Evolutionary conservation across 106 monocot genomes (phyloP).

Genomic region (Dendrobium officinale): DNA sequence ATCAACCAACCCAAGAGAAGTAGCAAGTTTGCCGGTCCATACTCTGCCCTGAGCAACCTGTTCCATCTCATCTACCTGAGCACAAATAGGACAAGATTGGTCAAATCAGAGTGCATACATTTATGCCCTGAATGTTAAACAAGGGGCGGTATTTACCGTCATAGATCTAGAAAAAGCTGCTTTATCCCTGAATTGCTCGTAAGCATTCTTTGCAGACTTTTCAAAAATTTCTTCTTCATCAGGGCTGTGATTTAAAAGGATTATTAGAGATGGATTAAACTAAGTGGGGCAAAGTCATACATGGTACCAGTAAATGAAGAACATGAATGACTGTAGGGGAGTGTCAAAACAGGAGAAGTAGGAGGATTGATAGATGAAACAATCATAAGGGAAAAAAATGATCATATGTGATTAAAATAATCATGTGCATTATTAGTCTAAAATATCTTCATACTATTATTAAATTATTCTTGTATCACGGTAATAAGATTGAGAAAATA

Average conservation of each 20-base stretch:
- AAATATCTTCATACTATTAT: too few relatives aligned
- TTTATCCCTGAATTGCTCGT: constrained; percentile 75
- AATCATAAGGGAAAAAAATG: too few relatives aligned
- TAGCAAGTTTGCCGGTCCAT: constrained; percentile 83
- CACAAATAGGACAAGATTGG: constrained; percentile 5
- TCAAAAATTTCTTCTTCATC: constrained; percentile 88
- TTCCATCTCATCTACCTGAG: constrained; percentile 90
- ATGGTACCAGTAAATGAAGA: not conserved
- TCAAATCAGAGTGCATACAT: not conserved
- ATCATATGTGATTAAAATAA: too few relatives aligned
- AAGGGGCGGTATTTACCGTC: constrained; percentile 39
- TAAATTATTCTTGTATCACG: too few relatives aligned
- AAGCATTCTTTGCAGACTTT: constrained; percentile 58
- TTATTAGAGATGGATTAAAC: not conserved
- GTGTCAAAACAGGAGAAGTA: too few relatives aligned
- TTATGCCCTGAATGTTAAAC: not conserved
- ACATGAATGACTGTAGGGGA: not conserved
- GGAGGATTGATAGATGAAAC: too few relatives aligned
- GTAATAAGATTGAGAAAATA: too few relatives aligned
- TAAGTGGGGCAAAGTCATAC: not conserved
- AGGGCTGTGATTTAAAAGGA: constrained; percentile 28
- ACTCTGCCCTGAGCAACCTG: constrained; percentile 90
- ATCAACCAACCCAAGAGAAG: constrained; percentile 77
- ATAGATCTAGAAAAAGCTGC: constrained; percentile 91
- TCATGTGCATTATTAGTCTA: too few relatives aligned